Evolutionary conservation across 2,329 filamentous ascomycete genomes (phyloP).

Genomic region (Alternaria novae-zelandiae): DNA sequence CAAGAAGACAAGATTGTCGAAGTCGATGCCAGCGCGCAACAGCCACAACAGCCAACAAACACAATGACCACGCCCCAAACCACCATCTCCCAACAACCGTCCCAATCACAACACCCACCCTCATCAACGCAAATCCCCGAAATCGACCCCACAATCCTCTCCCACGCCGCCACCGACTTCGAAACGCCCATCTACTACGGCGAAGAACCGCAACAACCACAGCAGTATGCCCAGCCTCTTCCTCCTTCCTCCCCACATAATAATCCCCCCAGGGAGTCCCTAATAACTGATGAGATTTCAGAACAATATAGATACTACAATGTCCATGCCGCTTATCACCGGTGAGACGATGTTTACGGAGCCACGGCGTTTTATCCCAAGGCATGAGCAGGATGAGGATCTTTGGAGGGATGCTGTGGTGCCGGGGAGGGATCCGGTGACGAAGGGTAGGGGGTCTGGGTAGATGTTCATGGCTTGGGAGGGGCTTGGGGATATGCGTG

Average conservation of each 20-base stretch:
- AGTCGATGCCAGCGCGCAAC: slow-evolving; percentile 39
- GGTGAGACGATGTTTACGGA: slow-evolving; percentile 6
- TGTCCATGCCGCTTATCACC: slow-evolving; percentile 26
- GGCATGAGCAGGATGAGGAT: slow-evolving; percentile 41
- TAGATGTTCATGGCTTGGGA: too few relatives aligned
- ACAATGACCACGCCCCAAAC: neutral
- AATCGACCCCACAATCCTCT: slow-evolving; percentile 38
- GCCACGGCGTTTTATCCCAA: slow-evolving; percentile 24
- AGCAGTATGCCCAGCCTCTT: slow-evolving; percentile 16
- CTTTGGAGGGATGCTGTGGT: slow-evolving; percentile 24
- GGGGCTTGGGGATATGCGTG: too few relatives aligned
- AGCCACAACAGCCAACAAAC: neutral
- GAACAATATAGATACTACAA: slow-evolving; percentile 39
- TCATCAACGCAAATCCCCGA: slow-evolving; percentile 24
- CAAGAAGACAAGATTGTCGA: slow-evolving; percentile 73
- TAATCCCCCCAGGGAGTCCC: slow-evolving; percentile 8
- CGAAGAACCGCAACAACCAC: neutral
- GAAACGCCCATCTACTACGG: slow-evolving; percentile 35
- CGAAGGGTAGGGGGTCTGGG: slow-evolving; percentile 1
- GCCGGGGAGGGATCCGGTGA: slow-evolving; percentile 30
- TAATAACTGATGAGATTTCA: slow-evolving; percentile 40
- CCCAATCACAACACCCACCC: neutral
- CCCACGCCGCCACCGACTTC: slow-evolving; percentile 41
- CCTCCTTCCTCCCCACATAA: neutral
- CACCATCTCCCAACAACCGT: neutral